Percentiles rank a stretch among this genome's conserved stretches.
Conservation (phyloP, 352 stramenopile species). For the Pythium insidiosum region DNA sequence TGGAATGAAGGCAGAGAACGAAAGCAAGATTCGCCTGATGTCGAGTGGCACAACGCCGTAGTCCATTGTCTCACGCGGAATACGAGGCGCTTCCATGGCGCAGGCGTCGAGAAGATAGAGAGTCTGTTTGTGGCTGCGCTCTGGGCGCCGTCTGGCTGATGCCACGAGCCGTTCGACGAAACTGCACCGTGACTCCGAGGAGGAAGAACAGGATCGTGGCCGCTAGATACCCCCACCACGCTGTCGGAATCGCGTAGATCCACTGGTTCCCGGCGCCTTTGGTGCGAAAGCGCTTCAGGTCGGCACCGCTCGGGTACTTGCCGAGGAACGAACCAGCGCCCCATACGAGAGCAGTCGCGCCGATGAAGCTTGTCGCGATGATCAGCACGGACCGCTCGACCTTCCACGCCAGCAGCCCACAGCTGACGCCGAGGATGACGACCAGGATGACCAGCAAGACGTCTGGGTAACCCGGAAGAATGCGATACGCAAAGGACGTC, state of each 20-base stretch:
- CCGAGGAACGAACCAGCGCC: slow-evolving; percentile 50
- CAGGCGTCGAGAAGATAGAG: no score
- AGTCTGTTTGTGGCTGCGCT: slow-evolving; percentile 1
- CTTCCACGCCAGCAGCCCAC: slow-evolving; percentile 32
- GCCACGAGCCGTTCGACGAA: slow-evolving; percentile 11
- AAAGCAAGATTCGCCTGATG: no score
- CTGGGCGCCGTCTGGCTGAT: no score
- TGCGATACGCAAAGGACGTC: slow-evolving; percentile 25
- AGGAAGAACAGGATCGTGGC: slow-evolving; percentile 19
- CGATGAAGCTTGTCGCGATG: slow-evolving; percentile 40
- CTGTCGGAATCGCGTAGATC: slow-evolving; percentile 18
- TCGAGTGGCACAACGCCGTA: no score
- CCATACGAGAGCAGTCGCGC: slow-evolving; percentile 29
- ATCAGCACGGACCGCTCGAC: slow-evolving; percentile 48
- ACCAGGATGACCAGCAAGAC: slow-evolving; percentile 37
- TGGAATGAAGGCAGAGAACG: no score
- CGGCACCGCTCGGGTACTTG: slow-evolving; percentile 38
- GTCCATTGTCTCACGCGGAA: no score
- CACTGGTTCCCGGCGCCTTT: slow-evolving; percentile 11
- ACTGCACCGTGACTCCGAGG: slow-evolving; percentile 21
- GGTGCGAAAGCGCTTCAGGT: slow-evolving; percentile 31
- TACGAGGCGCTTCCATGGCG: no score
- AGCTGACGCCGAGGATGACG: slow-evolving; percentile 24
- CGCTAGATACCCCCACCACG: slow-evolving; percentile 31
- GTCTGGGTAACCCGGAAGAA: slow-evolving; percentile 34